Conservation (phyloP, 2,329 filamentous ascomycete genomes). For the Neonectria faginata region DNA sequence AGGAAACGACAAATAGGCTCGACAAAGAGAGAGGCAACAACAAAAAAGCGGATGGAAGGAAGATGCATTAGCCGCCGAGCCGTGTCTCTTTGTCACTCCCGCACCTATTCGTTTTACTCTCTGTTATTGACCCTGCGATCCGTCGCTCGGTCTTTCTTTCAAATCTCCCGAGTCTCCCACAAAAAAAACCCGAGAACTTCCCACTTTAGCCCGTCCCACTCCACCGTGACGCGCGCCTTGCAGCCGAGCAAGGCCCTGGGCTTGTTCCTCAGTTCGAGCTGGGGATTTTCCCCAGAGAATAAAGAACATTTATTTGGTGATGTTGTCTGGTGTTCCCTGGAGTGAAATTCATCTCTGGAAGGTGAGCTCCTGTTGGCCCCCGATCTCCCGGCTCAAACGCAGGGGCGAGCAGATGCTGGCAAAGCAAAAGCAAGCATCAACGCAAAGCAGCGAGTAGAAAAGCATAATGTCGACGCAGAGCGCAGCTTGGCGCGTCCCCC, state of each 20-base stretch:
- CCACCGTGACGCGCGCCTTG: conserved; percentile 26
- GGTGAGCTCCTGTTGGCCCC: background rate
- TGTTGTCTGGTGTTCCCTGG: no score
- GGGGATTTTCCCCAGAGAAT: no score
- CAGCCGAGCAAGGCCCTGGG: conserved; percentile 16
- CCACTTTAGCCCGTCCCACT: background rate
- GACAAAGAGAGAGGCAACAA: background rate
- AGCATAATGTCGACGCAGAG: conserved; percentile 37
- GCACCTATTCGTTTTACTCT: background rate
- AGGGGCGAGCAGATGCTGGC: background rate
- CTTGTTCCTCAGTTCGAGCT: no score
- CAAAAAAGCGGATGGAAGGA: background rate
- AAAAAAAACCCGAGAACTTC: background rate
- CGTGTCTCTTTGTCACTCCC: background rate
- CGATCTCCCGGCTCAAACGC: no score
- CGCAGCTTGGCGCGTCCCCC: conserved; percentile 18
- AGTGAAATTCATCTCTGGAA: no score
- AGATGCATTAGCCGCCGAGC: background rate
- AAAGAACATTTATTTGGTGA: no score
- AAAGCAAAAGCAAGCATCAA: background rate
- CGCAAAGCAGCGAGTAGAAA: conserved; percentile 39
- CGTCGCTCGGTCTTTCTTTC: conserved; percentile 24
- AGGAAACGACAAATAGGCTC: background rate
- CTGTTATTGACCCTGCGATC: conserved; percentile 2
- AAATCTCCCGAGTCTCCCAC: conserved; percentile 11